These are phyloP conservation scores for Aureobasidium sp. DNA, from an alignment of 2,329 filamentous ascomycete genomes.

Conservation along the genomic window DNA sequence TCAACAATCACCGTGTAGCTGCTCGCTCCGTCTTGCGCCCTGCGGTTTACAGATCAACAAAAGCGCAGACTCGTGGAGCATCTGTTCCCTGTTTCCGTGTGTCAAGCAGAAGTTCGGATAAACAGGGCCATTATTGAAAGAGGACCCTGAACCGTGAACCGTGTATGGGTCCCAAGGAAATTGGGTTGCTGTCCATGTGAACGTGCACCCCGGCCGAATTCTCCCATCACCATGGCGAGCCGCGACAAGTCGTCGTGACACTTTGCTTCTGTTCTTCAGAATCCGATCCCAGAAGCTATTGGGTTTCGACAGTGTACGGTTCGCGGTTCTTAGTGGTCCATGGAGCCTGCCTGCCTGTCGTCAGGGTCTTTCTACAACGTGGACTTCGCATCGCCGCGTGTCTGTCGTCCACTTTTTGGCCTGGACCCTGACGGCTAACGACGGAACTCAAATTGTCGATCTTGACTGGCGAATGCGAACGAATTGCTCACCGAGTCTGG, in stretches of 20 bases:
- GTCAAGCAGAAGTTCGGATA: background rate
- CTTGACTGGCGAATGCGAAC: background rate
- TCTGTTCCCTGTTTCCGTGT: conserved; percentile 1
- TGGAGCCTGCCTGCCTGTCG: background rate
- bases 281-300: background rate
- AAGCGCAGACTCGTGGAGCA: background rate
- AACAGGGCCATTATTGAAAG: background rate
- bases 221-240: background rate
- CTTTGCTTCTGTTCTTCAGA: background rate
- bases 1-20: background rate
- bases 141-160: conserved; percentile 10
- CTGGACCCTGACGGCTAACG: conserved; percentile 11
- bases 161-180: conserved; percentile 9
- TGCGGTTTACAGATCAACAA: background rate
- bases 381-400: background rate
- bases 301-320: background rate
- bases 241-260: background rate
- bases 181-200: background rate
- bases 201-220: background rate
- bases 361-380: background rate
- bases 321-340: background rate
- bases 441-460: background rate
- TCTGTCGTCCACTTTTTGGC: background rate
- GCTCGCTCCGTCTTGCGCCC: background rate
- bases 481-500: background rate